Base-by-base conservation (phyloP, 1,284 basidiomycete species). In the Termitomyces sp. region DNA sequence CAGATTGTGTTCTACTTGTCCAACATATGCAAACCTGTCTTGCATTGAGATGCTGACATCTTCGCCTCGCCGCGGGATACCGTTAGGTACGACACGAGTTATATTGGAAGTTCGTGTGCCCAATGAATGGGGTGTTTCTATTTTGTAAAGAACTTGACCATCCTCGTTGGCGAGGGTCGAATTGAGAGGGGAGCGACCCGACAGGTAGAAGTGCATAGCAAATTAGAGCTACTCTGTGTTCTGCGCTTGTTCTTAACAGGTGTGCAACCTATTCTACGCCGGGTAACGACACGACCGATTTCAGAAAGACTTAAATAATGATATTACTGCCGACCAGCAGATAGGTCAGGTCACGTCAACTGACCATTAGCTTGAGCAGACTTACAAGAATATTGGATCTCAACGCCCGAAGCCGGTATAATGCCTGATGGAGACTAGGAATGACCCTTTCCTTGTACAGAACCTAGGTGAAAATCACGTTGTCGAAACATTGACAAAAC, bases 81-180 rank as follows among this genome's bases (percentile, higher is more conserved):
- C 57, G 26, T 50, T 51, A 9, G 61, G 61, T 13, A 63, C 41
- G 47, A 61, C 49, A 21, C 52, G 52, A 41, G 56, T 60, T 48
- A 65, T 59, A 33, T 44, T 52, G 4, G 61, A 59, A 28, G 51
- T 59, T 5, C 58, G 58, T 30, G 56, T 30, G 48, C 44, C 40
- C 17, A 55, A 0, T 46, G 55, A 57, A 30, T 50, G 45, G 0
- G 64, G 60, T 8, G 66, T 67, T 10, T 62, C 56, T 12, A 65
- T 65, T 45, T 67, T 67, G 58, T 65, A 72, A 33, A 67, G 45
- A 5, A 60, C 58, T 33, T 65, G 61, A 9, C 67, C 69, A 15
- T 63, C 58, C 48, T 63, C 60, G 31, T 65, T 64, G 50, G 62
- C 63, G 56, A 65, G 69, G n/a, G 45, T 28, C 21, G 62, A 53